A percentile compares a stretch with the other conserved stretches of the same genome.
Evolutionary conservation across 2,329 filamentous ascomycete genomes (phyloP).

Genomic region (Hypoxylon sp.): DNA sequence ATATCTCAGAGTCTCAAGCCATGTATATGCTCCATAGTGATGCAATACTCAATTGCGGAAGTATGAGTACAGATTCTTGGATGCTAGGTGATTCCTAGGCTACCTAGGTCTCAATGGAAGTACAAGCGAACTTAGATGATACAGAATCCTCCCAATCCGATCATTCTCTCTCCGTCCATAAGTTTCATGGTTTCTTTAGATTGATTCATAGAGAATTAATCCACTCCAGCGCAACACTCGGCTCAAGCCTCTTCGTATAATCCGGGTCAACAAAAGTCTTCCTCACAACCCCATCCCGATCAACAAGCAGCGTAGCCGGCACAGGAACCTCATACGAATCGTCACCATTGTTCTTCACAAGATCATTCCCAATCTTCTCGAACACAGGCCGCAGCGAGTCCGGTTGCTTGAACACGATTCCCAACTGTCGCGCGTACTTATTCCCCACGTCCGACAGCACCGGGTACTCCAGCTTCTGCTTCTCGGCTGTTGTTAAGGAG

Average conservation of each 20-base stretch:
- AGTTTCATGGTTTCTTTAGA: no score
- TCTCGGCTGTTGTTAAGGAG: not conserved
- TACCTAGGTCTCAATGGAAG: not conserved
- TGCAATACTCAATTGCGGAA: no score
- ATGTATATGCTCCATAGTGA: no score
- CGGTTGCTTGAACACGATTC: slow-evolving; percentile 9
- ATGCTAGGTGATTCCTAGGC: not conserved
- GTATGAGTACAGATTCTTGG: not conserved
- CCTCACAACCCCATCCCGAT: slow-evolving; percentile 7
- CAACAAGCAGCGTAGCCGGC: slow-evolving; percentile 13
- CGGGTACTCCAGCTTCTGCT: slow-evolving; percentile 14
- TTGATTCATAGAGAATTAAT: not conserved
- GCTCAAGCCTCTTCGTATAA: slow-evolving; percentile 19
- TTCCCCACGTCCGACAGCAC: slow-evolving; percentile 14
- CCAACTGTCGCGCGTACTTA: slow-evolving; percentile 7
- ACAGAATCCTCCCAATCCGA: not conserved
- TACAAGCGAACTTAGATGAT: not conserved
- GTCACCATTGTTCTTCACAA: slow-evolving; percentile 9
- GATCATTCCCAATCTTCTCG: slow-evolving; percentile 6
- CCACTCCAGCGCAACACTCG: slow-evolving; percentile 13
- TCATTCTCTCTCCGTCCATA: not conserved
- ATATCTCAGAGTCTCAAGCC: no score
- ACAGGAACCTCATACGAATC: slow-evolving; percentile 16
- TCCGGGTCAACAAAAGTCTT: slow-evolving; percentile 3
- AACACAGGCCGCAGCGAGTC: slow-evolving; percentile 2